These are phyloP conservation scores for Tolypocladium paradoxum DNA, from an alignment of 2,329 filamentous ascomycete genomes.

Conservation along the genomic window DNA sequence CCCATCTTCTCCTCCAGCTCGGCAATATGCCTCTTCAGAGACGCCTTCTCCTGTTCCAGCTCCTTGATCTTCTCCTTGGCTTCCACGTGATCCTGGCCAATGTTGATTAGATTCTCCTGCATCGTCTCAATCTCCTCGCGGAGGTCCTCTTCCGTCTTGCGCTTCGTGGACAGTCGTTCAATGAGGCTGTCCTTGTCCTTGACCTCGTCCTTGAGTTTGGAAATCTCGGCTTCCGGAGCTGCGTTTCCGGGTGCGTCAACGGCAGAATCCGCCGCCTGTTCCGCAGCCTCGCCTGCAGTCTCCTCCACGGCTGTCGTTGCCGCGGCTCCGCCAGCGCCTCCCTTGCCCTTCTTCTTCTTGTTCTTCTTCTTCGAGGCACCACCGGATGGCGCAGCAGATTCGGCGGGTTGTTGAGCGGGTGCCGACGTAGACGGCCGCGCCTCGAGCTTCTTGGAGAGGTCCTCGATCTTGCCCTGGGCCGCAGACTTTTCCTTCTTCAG, in stretches of 20 bases:
- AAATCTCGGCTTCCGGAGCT: slow-evolving; percentile 37
- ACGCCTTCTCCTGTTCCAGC: slow-evolving; percentile 57
- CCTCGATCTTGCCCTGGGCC: slow-evolving; percentile 22
- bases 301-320: slow-evolving; percentile 13
- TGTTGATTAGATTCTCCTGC: slow-evolving; percentile 64
- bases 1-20: slow-evolving; percentile 62
- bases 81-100: slow-evolving; percentile 76
- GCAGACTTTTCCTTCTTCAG: slow-evolving; percentile 22
- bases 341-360: slow-evolving; percentile 86
- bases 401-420: slow-evolving; percentile 10
- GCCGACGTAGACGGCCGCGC: slow-evolving; percentile 10
- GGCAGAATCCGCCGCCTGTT: not conserved
- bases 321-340: slow-evolving; percentile 37
- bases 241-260: slow-evolving; percentile 18
- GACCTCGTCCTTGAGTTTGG: slow-evolving; percentile 40
- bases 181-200: slow-evolving; percentile 63
- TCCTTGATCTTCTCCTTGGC: slow-evolving; percentile 68
- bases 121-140: slow-evolving; percentile 79
- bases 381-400: slow-evolving; percentile 12
- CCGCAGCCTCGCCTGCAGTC: slow-evolving; percentile 23
- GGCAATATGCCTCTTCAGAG: slow-evolving; percentile 49
- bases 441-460: slow-evolving; percentile 34
- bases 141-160: slow-evolving; percentile 67
- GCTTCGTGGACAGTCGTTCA: slow-evolving; percentile 55
- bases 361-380: slow-evolving; percentile 50